Conservation (phyloP, 2,329 filamentous ascomycete species). For the Cercospora canescens region DNA sequence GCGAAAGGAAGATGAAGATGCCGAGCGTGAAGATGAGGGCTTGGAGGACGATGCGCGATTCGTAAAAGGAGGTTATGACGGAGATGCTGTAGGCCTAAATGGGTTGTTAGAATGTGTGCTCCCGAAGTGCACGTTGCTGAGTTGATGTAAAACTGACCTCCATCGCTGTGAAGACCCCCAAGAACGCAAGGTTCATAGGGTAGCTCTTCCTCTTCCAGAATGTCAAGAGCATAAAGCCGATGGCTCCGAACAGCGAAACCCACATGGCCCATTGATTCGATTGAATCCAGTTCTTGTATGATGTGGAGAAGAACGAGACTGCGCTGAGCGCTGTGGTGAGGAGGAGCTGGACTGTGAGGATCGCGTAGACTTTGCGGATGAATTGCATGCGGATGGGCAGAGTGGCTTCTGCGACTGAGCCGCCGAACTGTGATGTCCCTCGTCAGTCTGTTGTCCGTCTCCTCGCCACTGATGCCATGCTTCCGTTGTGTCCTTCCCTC, state of each 20-base stretch:
- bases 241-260: conserved; percentile 78
- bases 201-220: conserved; percentile 72
- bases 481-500: background rate
- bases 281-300: conserved; percentile 87
- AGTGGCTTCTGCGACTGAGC: conserved; percentile 88
- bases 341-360: conserved; percentile 91
- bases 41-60: conserved; percentile 80
- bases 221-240: conserved; percentile 81
- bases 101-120: background rate
- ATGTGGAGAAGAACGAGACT: conserved; percentile 78
- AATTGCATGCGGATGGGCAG: conserved; percentile 88
- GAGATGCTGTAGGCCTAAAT: conserved; percentile 77
- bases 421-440: conserved; percentile 69
- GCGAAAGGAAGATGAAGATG: conserved; percentile 63
- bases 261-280: conserved; percentile 80
- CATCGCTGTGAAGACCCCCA: conserved; percentile 82
- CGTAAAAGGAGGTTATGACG: conserved; percentile 89
- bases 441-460: background rate
- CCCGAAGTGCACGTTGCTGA: background rate
- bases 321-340: conserved; percentile 78
- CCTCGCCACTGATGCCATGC: background rate
- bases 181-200: conserved; percentile 90
- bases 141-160: conserved; percentile 51
- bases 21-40: conserved; percentile 80
- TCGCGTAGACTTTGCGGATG: conserved; percentile 84